These are phyloP conservation scores for Bassia scoparia DNA, from an alignment of 148 eudicot genomes.

Conservation along the genomic window DNA sequence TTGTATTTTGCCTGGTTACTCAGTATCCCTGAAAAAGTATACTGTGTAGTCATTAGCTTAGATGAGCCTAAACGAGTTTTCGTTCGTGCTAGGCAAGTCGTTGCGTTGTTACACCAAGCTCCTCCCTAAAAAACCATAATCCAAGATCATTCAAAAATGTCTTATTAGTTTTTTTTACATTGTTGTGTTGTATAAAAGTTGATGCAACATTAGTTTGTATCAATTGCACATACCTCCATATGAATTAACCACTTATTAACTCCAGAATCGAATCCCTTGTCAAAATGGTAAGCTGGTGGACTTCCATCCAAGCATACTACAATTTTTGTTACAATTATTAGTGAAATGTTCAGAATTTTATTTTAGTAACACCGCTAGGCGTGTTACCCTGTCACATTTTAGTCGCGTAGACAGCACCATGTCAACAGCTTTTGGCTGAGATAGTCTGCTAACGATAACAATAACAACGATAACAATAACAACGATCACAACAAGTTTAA, in stretches of 20 bases:
- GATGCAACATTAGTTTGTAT: too few species aligned
- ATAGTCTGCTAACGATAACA: too few species aligned
- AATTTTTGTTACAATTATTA: not conserved
- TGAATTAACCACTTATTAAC: conserved; percentile 75
- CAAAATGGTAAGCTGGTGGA: conserved; percentile 83
- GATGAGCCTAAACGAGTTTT: conserved; percentile 43
- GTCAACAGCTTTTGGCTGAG: too few species aligned
- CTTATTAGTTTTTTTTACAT: too few species aligned
- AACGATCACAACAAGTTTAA: too few species aligned
- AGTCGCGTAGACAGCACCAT: too few species aligned
- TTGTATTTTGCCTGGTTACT: conserved; percentile 37
- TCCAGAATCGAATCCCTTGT: conserved; percentile 70
- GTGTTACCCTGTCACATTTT: not conserved
- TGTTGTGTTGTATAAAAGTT: too few species aligned
- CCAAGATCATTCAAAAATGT: not conserved
- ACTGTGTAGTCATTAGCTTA: conserved; percentile 29
- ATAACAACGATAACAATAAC: too few species aligned
- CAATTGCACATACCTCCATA: conserved; percentile 2
- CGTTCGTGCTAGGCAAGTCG: conserved; percentile 35
- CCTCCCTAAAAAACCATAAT: conserved; percentile 34
- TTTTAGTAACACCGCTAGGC: not conserved
- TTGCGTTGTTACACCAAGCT: conserved; percentile 45
- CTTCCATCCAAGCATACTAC: conserved; percentile 95
- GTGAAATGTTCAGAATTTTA: not conserved
- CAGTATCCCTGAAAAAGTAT: conserved; percentile 42